Evolutionary conservation across 2,329 filamentous ascomycete genomes (phyloP), one percentile per base, ranked within the genome.

Genomic region (Pseudocercospora vitis): DNA sequence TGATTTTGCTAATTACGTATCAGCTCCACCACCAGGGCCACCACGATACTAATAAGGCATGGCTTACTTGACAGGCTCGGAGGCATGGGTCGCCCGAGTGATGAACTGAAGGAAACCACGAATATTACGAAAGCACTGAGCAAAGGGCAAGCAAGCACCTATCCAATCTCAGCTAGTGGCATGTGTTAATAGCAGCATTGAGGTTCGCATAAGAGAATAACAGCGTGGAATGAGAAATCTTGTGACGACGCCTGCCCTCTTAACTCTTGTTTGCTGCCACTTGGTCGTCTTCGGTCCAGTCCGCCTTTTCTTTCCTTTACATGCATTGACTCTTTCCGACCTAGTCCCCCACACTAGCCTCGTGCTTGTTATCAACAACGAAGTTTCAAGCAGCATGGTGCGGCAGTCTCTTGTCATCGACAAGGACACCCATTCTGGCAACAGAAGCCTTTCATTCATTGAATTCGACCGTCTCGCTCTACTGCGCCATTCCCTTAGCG

Each of bases 1-100:
- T 3, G 16, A 21, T 12, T 11, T 14, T 16, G 39, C 48, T 51
- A 45, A 51, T 32, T n/a, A 16, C 12, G 6, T 2, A 24, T 26
- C 39, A 61, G 49, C 26, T 51, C 50, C 52, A 32, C 56, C 56
- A 35, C 52, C 44, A 37, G n/a, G n/a, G n/a, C 56, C 56, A 14
- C 58, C 53, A 47, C 50, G 56, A 40, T 61, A 59, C 47, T 61
- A 61, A 53, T 52, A 50, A 32, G 53, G 55, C n/a, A 31, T 53
- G 48, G 53, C 51, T 26, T 16, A 28, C 26, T 12, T 26, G 29
- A 23, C 28, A 16, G 16, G 4, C 3, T 21, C 35, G 19, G 8
- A 4, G 14, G 14, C 16, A 9, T 40, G 35, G 12, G 19, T 29
- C 6, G 26, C 6, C 26, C 6, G 26, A 29, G 26, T 11, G 26